phyloP scores from a whole-genome alignment of 2,329 filamentous ascomycete species.

The Penicillium sp. region DNA sequence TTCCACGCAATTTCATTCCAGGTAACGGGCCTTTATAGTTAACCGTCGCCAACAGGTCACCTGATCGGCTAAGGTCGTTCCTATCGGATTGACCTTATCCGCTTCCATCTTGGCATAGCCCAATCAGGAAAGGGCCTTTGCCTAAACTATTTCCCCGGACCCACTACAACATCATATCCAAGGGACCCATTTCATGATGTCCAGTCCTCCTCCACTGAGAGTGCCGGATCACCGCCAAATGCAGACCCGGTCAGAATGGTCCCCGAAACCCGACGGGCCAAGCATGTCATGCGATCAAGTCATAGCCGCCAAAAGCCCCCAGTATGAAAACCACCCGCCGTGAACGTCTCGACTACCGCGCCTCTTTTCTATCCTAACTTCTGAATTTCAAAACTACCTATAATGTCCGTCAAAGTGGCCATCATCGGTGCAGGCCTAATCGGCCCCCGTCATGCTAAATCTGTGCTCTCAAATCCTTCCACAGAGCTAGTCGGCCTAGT shows the following conservation, averaged over 20 bases:
- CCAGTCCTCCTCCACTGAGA: not conserved
- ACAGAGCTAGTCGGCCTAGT: constrained; percentile 49
- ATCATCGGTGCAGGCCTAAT: constrained; percentile 53
- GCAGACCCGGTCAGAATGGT: not conserved
- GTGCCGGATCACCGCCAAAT: not conserved
- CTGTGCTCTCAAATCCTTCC: constrained; percentile 40
- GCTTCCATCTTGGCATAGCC: not conserved
- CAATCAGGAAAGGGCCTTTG: not conserved
- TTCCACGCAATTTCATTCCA: too few species aligned
- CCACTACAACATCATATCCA: not conserved
- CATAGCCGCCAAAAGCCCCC: not conserved
- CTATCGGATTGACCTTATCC: not conserved
- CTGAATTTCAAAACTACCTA: not conserved
- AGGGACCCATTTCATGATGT: not conserved
- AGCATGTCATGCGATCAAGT: not conserved
- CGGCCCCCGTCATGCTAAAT: constrained; percentile 52
- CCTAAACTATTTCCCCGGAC: not conserved
- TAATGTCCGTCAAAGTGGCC: constrained; percentile 38
- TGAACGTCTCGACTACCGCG: not conserved
- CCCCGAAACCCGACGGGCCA: not conserved
- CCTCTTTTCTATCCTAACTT: not conserved
- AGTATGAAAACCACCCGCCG: not conserved
- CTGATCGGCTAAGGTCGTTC: not conserved
- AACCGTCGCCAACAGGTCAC: not conserved
- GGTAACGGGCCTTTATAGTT: too few species aligned